Evolutionary conservation across 164 flowering plant species (phyloP).

Genomic region (Tetracentron sinense): DNA sequence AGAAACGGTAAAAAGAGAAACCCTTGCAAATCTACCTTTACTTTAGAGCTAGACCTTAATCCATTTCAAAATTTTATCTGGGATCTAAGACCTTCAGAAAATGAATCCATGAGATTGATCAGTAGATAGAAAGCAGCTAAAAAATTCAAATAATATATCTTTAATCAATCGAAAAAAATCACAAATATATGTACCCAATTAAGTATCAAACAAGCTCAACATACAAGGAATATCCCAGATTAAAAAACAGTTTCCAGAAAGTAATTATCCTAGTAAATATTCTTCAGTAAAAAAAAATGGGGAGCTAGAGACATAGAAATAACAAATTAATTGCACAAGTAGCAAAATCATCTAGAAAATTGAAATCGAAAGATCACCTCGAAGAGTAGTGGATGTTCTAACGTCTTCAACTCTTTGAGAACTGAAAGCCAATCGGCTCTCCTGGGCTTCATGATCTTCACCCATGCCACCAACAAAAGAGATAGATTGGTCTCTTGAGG

Average conservation of each 20-base stretch:
- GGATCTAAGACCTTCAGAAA: no score
- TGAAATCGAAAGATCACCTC: constrained; percentile 37
- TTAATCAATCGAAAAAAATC: neutral
- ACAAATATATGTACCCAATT: neutral
- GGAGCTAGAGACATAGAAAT: neutral
- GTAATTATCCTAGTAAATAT: no score
- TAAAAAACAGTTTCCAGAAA: neutral
- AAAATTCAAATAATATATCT: no score
- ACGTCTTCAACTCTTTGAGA: constrained; percentile 52
- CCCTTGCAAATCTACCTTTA: neutral
- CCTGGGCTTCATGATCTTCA: constrained; percentile 69
- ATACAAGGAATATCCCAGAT: neutral
- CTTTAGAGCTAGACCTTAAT: neutral
- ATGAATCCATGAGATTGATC: no score
- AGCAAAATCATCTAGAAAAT: neutral
- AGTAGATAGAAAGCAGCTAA: no score
- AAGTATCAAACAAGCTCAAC: neutral
- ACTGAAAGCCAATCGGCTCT: constrained; percentile 87
- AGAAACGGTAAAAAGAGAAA: neutral
- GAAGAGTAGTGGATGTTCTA: constrained; percentile 53
- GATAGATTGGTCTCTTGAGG: constrained; percentile 30
- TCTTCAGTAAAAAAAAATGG: no score
- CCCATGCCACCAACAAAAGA: constrained; percentile 64
- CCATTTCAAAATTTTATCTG: neutral
- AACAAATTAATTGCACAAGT: neutral